Evolutionary conservation across 2,329 filamentous ascomycete species (phyloP), one percentile per base, ranked within the genome.

Genomic region (Aspergillus sp.): DNA sequence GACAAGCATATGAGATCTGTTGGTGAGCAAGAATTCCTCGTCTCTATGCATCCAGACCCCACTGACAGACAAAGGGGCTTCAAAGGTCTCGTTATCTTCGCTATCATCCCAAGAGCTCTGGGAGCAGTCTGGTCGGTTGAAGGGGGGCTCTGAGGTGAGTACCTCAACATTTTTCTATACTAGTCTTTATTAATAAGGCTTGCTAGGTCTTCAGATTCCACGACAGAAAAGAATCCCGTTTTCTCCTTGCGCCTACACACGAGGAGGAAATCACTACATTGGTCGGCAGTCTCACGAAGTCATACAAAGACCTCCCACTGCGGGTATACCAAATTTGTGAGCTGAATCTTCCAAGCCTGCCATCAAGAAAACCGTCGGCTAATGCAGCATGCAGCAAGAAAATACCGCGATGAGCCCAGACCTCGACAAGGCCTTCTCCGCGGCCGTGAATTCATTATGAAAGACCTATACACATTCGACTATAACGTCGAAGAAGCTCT

Each of bases 391-490:
- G 6, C 52, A 88, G 85, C 88, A 25, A 81, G 91, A 42, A 98
- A 98, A 68, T 98, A 97, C 62, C 83, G 93, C 43, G 93, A 98
- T 70, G 93, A 98, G 69, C 80, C 85, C 48, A 80, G 93, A 22
- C 93, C 93, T 17, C 81, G 93, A 27, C 88, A 95, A 58, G 93
- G 93, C 10, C 75, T 98, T 2, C 74, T 98, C 7, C 83, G 93
- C 7, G 86, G 88, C 1, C 83, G 90, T 52, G 93, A 98, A 62
- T 98, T 98, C 60, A 72, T 89, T 57, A 98, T 98, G 93, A 98
- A 98, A 68, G 93, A 98, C 66, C 78, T 98, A 1, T 98, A 98
- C 66, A 96, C 90, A 0, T 98, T 98, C 62, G 93, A 98, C 62
- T 72, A 77, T 32, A 84, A 78, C 3, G 65, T 75, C 0, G 70